phyloP scores from a whole-genome alignment of 495 filamentous ascomycete species.

The Mytilinidion resinicola region DNA sequence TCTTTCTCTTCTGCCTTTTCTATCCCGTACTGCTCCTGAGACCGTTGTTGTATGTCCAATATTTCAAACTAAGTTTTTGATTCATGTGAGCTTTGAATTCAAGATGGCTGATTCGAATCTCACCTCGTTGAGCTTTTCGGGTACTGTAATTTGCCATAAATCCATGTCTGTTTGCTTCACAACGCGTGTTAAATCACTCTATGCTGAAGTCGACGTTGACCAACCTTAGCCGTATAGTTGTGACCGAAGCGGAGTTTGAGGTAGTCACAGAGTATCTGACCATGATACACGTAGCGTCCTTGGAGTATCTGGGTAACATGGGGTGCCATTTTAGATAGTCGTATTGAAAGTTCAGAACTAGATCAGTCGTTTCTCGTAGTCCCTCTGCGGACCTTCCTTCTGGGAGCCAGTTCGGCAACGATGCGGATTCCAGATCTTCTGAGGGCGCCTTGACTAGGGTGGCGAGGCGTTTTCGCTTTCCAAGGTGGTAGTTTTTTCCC shows the following conservation, averaged over 20 bases:
- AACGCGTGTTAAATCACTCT: not conserved
- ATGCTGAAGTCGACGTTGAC: not conserved
- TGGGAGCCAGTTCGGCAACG: not conserved
- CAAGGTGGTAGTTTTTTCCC: not conserved
- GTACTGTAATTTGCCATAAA: not conserved
- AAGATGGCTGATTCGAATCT: no score
- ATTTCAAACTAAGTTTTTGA: no score
- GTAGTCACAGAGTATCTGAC: not conserved
- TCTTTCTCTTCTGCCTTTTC: no score
- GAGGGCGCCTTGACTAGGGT: not conserved
- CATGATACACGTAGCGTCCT: not conserved
- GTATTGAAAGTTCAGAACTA: no score
- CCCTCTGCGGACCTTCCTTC: no score
- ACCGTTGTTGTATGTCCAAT: no score
- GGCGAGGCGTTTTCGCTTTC: not conserved
- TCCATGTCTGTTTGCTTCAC: not conserved
- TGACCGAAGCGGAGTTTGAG: not conserved
- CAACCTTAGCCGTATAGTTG: not conserved
- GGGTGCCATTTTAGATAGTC: no score
- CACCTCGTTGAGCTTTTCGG: not conserved
- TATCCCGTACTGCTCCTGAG: no score
- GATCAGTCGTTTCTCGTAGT: no score
- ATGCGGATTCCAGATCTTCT: not conserved
- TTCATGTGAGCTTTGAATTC: no score
- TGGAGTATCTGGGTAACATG: not conserved